Conservation (phyloP, 805 yeast species). For the Spathaspora hagerdaliae region DNA sequence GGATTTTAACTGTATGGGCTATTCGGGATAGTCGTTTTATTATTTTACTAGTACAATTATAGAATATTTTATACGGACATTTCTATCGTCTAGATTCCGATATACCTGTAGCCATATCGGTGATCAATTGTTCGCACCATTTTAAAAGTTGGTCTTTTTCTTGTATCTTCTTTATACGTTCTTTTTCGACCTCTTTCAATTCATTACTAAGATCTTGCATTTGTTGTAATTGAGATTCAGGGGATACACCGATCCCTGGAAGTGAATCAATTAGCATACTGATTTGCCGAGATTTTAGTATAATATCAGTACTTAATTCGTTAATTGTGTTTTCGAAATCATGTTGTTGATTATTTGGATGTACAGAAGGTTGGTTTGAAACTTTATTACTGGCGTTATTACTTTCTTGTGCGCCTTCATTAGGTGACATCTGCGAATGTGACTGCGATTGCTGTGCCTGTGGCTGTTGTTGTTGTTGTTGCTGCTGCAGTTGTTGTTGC, state of each 20-base stretch:
- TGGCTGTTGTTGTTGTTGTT: not conserved
- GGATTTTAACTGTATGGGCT: conserved; percentile 40
- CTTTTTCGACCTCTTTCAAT: conserved; percentile 54
- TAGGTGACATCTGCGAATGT: not conserved
- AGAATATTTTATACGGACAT: not conserved
- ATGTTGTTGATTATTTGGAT: conserved; percentile 10
- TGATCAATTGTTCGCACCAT: conserved; percentile 64
- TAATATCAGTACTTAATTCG: conserved; percentile 82
- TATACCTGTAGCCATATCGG: conserved; percentile 54
- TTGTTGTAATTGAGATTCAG: conserved; percentile 62
- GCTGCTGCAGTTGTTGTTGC: conserved; percentile 3
- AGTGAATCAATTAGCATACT: conserved; percentile 79
- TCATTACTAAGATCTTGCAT: conserved; percentile 63
- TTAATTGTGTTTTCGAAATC: conserved; percentile 47
- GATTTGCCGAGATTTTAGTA: conserved; percentile 82
- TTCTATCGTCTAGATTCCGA: conserved; percentile 31
- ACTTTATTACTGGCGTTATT: conserved; percentile 13
- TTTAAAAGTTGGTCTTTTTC: conserved; percentile 61
- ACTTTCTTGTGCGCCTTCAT: conserved; percentile 1
- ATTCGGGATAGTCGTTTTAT: conserved; percentile 5
- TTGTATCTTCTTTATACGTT: conserved; percentile 51
- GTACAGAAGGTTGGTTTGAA: conserved; percentile 12
- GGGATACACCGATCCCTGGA: conserved; percentile 89
- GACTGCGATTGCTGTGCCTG: conserved; percentile 1
- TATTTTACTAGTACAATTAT: not conserved